Evolutionary conservation across 2,329 filamentous ascomycete genomes (phyloP).

Genomic region (Dactylella cylindrospora): DNA sequence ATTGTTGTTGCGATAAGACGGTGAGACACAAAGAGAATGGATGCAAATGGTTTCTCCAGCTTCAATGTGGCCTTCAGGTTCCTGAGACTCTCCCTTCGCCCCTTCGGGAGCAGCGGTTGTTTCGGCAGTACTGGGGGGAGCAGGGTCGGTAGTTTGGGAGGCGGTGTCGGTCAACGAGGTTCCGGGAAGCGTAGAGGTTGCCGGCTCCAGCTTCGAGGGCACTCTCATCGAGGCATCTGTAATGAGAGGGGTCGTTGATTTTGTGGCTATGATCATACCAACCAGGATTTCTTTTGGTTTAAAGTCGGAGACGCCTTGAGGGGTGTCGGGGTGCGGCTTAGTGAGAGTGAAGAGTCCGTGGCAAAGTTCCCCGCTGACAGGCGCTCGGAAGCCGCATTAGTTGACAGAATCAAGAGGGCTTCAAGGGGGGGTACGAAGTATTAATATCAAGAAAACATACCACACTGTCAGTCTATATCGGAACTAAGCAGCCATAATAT

Average conservation of each 20-base stretch:
- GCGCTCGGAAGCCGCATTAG: too few relatives aligned
- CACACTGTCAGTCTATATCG: constrained; percentile 30
- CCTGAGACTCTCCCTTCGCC: constrained; percentile 2
- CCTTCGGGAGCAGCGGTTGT: constrained; percentile 1
- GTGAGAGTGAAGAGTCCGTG: constrained; percentile 35
- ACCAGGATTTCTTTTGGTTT: constrained; percentile 38
- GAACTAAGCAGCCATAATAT: constrained; percentile 6
- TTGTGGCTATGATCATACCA: constrained; percentile 34
- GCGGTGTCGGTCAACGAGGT: too few relatives aligned
- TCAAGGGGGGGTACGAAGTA: too few relatives aligned
- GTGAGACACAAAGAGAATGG: constrained; percentile 33
- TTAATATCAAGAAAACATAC: constrained; percentile 10
- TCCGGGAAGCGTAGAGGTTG: not conserved
- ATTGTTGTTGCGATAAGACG: constrained; percentile 18
- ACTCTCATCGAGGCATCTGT: constrained; percentile 34
- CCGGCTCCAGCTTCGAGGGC: constrained; percentile 15
- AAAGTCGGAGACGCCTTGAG: constrained; percentile 38
- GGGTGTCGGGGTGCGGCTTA: constrained; percentile 41
- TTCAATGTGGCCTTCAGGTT: constrained; percentile 34
- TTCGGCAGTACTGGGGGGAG: constrained; percentile 1
- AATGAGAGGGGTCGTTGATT: constrained; percentile 12
- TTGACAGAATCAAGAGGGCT: too few relatives aligned
- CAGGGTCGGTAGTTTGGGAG: not conserved
- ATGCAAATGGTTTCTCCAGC: constrained; percentile 35
- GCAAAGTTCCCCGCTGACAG: constrained; percentile 30